A percentile compares a stretch with the other conserved stretches of the same genome.
Conservation (phyloP, 2,329 filamentous ascomycete genomes). For the Huntiella decipiens region DNA sequence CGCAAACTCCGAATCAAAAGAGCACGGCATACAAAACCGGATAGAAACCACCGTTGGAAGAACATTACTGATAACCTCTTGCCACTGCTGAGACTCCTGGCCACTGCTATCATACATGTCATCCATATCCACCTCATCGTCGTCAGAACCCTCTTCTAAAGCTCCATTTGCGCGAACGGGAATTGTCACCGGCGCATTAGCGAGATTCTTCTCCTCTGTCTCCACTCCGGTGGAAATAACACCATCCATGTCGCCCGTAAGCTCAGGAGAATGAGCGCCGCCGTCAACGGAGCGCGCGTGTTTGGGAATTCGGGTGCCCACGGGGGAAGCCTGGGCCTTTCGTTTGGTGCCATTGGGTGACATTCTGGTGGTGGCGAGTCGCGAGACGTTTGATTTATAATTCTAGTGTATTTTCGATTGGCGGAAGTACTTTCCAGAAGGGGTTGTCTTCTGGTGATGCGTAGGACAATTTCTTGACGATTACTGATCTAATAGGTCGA, state of each 20-base stretch:
- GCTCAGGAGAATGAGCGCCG: constrained; percentile 27
- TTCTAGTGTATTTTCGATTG: no score
- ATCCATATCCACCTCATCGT: neutral
- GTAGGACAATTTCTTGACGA: no score
- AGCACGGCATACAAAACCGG: constrained; percentile 92
- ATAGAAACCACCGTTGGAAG: constrained; percentile 96
- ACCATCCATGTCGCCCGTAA: constrained; percentile 8
- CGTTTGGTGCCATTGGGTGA: constrained; percentile 28
- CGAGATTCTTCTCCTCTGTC: neutral
- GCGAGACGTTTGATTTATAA: no score
- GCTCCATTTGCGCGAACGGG: constrained; percentile 3
- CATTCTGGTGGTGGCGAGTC: constrained; percentile 18
- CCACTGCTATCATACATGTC: constrained; percentile 22
- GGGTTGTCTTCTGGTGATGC: no score
- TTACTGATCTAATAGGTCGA: no score
- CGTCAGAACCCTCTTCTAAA: neutral
- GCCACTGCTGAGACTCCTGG: constrained; percentile 47
- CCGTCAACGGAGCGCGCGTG: constrained; percentile 27
- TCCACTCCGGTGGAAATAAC: neutral
- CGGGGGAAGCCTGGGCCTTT: constrained; percentile 26
- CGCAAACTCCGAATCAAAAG: constrained; percentile 92
- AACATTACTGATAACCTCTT: constrained; percentile 83
- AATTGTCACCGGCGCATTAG: neutral
- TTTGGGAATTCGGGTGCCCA: constrained; percentile 20
- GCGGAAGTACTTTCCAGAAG: no score